These are phyloP conservation scores for Dioszegia aurantiaca DNA, from an alignment of 768 basidiomycete genomes.

Conservation along the genomic window DNA sequence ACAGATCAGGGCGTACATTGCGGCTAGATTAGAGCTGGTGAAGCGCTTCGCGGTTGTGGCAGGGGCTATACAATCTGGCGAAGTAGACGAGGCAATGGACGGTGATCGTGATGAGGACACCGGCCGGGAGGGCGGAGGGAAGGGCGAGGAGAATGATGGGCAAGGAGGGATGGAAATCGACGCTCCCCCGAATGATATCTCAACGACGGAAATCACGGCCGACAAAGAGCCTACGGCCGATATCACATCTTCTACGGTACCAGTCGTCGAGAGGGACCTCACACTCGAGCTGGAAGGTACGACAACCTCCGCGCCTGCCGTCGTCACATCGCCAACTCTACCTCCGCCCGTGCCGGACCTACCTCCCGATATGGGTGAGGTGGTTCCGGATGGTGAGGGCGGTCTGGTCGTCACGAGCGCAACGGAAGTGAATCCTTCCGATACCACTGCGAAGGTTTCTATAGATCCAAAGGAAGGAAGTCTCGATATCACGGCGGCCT, in stretches of 20 bases:
- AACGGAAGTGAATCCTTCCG: too few relatives aligned
- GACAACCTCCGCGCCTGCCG: too few relatives aligned
- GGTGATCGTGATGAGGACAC: neutral
- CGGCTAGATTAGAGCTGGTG: conserved; percentile 3
- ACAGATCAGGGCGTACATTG: conserved; percentile 39
- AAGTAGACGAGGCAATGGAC: neutral
- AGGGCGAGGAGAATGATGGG: neutral
- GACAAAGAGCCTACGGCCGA: too few relatives aligned
- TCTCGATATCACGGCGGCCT: too few relatives aligned
- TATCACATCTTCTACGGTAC: too few relatives aligned
- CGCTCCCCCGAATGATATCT: too few relatives aligned
- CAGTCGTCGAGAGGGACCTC: neutral
- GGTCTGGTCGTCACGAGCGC: conserved; percentile 10
- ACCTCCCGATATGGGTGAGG: neutral
- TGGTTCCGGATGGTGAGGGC: conserved; percentile 16
- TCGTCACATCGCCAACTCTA: neutral
- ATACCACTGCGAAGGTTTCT: too few relatives aligned
- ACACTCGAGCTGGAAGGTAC: too few relatives aligned
- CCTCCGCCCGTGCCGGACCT: conserved; percentile 4
- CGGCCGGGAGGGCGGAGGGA: neutral
- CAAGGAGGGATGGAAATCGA: neutral
- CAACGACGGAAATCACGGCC: neutral
- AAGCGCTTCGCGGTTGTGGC: conserved; percentile 9
- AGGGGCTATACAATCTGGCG: neutral
- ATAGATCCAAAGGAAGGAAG: too few relatives aligned